Evolutionary conservation across 2,329 filamentous ascomycete species (phyloP), one percentile per base, ranked within the genome.

Genomic region (Aspergillus ochraceoroseus): DNA sequence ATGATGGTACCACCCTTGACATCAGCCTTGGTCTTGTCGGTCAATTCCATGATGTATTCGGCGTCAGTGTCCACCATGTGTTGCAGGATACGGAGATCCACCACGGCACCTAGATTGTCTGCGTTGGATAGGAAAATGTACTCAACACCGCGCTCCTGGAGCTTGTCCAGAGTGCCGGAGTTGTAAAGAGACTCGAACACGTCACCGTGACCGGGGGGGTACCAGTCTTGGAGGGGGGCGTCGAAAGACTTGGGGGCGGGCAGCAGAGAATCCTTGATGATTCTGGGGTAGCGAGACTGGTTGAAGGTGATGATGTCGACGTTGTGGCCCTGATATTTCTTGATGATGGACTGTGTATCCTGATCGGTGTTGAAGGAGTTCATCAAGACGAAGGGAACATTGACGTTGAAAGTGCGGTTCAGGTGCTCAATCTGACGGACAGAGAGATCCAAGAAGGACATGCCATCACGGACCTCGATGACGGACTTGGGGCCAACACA

Each of bases 1-100:
- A 98, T 98, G 69, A 98, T 98, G 69, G 92, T 98, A 73, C 92
- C 92, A 82, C 92, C 92, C 85, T 98, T 98, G 72, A 98, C 92
- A 64, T 98, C 92, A 47, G 92, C 92, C 85, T 98, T 98, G 72
- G 92, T 98, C 88, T 96, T 98, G 79, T 96, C 94, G 65, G 92
- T 98, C 74, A 98, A 74, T 75, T 98, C 92, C 92, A 98, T 98
- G 66, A 98, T 90, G 78, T 98, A 98, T 76, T 98, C 92, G 36
- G 92, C 77, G 63, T 92, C 81, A 63, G 87, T 90, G 80, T 96
- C 87, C 44, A 94, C 86, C 92, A 98, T 96, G 82, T 98, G 92
- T 75, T 98, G 89, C 53, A 98, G 79, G 63, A 98, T 96, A 70
- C 88, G 87, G 62, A 98, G 82, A 70, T 98, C 92, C 50, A 98